Evolutionary conservation across 345 rosid genomes (phyloP).

Genomic region (Boechera retrofracta): DNA sequence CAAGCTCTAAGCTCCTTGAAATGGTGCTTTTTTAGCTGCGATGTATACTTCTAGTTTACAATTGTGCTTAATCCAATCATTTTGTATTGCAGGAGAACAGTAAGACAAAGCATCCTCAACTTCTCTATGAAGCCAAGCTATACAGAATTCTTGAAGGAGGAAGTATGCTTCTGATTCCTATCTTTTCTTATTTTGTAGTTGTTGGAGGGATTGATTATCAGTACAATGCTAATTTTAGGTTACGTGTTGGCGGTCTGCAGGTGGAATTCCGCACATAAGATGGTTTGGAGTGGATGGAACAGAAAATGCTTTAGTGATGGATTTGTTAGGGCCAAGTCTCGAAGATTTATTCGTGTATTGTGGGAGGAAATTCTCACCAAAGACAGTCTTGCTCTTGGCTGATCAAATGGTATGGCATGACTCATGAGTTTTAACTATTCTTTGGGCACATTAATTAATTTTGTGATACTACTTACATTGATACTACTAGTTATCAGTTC

Average conservation of each 20-base stretch:
- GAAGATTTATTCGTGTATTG: constrained; percentile 91
- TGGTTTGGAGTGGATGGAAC: constrained; percentile 90
- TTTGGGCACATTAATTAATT: background rate
- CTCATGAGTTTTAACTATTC: background rate
- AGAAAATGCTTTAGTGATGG: constrained; percentile 75
- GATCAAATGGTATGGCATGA: constrained; percentile 74
- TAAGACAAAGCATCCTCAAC: constrained; percentile 82
- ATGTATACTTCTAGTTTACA: background rate
- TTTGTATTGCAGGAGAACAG: constrained; percentile 66
- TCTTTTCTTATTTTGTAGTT: constrained; percentile 13
- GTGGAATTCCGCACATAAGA: constrained; percentile 76
- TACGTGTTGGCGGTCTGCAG: constrained; percentile 42
- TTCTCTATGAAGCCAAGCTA: constrained; percentile 87
- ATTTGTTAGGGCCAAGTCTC: constrained; percentile 93
- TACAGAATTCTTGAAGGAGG: constrained; percentile 88
- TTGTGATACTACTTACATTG: background rate
- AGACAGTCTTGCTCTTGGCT: constrained; percentile 90
- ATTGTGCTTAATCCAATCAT: background rate
- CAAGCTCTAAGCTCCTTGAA: background rate
- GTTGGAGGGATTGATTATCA: background rate
- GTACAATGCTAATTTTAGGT: background rate
- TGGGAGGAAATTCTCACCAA: constrained; percentile 81
- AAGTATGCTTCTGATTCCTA: constrained; percentile 49
- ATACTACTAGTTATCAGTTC: background rate
- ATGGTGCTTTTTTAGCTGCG: background rate